These are phyloP conservation scores for Fusarium staphyleae DNA, from an alignment of 2,329 filamentous ascomycete genomes.

Conservation along the genomic window DNA sequence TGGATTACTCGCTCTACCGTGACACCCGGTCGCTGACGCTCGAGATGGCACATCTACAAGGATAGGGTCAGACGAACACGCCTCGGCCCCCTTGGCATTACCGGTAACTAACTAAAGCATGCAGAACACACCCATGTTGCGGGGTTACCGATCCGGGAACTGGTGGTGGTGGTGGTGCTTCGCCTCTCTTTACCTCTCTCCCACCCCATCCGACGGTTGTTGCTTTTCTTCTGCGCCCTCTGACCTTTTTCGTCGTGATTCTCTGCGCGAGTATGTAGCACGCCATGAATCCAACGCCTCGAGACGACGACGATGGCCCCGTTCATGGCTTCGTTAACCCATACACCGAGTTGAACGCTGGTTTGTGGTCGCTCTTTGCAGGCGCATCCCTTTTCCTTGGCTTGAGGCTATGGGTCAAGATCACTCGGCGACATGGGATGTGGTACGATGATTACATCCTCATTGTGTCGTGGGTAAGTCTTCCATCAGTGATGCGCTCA, in stretches of 20 bases:
- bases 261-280: constrained; percentile 24
- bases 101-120: neutral
- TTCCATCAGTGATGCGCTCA: neutral
- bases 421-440: constrained; percentile 46
- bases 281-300: constrained; percentile 33
- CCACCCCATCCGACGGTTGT: neutral
- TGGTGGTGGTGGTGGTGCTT: neutral
- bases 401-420: constrained; percentile 47
- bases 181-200: neutral
- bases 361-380: constrained; percentile 45
- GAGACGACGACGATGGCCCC: constrained; percentile 28
- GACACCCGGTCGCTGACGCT: neutral
- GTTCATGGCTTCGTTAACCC: constrained; percentile 42
- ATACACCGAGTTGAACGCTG: constrained; percentile 43
- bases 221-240: constrained; percentile 8
- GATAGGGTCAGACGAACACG: neutral
- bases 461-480: constrained; percentile 47
- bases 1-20: neutral
- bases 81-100: neutral
- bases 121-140: neutral
- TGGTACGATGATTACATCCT: constrained; percentile 52
- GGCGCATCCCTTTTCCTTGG: constrained; percentile 44
- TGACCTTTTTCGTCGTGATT: neutral
- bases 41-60: neutral
- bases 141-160: neutral